Base-by-base conservation (phyloP, 129 eudicot species). In the Artemisia argyi region DNA sequence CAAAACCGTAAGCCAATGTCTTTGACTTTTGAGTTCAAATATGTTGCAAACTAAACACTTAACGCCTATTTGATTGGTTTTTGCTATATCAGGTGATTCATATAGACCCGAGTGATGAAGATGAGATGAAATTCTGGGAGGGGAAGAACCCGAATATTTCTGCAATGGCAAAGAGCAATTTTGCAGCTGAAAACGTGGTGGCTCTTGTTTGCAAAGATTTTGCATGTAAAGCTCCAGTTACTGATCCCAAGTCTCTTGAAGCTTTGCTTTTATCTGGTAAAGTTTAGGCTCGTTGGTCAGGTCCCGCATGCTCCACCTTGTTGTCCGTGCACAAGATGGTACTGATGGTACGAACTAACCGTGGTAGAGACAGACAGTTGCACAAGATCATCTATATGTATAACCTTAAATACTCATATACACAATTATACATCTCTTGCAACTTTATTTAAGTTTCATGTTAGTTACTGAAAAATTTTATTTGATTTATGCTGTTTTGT, bases 191-290 rank as follows among this genome's bases (percentile, higher is more conserved):
- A 35, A 82, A 83, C 30, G 95, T 81, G 53, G 85, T 89, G 47
- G 98, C 88, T 65, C 85, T 89, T 0, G 92, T 92, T 24, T 92
- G 98, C 78, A 88, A 83, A 65, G 86, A 92, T 58, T 92, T 92
- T 82, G 83, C 90, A 0, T 92, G 98, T 74, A 89, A 87, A 72
- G 84, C 98, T 50, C 88, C 95, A 0, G 87, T 92, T 13, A 56
- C 30, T 12, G 89, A 83, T 39, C 86, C 92, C 0, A 71, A 2
- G 7, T 70, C 91, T 42, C 96, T 92, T 53, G 82, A 75, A 73
- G 83, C 84, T 71, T 80, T 87, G 76, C 89, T 90, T 46, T 66
- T 48, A 28, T 53, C 65, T 7, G 66, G 81, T 50, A 56, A 79
- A 78, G 73, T 50, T 64, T 77, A 77, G 66, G 47, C 39, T 49